Percentiles rank a stretch among this genome's conserved stretches.
Conservation (phyloP, 495 filamentous ascomycete species). For the Amorphotheca resinae region DNA sequence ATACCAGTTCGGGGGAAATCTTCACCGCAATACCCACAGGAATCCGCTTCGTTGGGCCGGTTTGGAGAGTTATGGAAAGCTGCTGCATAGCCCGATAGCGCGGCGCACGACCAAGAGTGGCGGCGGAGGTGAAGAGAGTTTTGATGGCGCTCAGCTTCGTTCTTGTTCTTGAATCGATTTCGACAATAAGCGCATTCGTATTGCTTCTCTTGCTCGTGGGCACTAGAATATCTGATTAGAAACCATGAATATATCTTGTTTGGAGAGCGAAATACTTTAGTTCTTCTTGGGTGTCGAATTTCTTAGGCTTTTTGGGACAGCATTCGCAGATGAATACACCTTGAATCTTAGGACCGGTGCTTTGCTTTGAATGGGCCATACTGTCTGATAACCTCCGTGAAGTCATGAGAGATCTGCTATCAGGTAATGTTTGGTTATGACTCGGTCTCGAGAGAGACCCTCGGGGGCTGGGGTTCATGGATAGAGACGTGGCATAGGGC, state of each 20-base stretch:
- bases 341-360: conserved; percentile 27
- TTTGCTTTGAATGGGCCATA: conserved; percentile 26
- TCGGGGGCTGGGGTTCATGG: conserved; percentile 49
- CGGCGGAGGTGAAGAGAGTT: conserved; percentile 89
- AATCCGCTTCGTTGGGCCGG: conserved; percentile 50
- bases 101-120: conserved; percentile 97
- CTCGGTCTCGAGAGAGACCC: conserved; percentile 32
- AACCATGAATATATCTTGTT: not conserved
- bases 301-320: conserved; percentile 97
- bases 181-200: conserved; percentile 85
- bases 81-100: conserved; percentile 59
- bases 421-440: conserved; percentile 35
- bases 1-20: conserved; percentile 60
- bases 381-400: conserved; percentile 35
- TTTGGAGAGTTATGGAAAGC: conserved; percentile 74
- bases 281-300: conserved; percentile 80
- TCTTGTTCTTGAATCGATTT: conserved; percentile 99
- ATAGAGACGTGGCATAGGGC: conserved; percentile 45
- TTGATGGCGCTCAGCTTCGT: conserved; percentile 94
- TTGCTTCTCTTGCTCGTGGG: conserved; percentile 88
- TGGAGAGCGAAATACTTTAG: conserved; percentile 52
- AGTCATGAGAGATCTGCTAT: conserved; percentile 30
- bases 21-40: conserved; percentile 91
- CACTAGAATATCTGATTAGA: conserved; percentile 22
- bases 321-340: conserved; percentile 79